Conservation (phyloP, 2,329 filamentous ascomycete species). For the Amauroascus niger region DNA sequence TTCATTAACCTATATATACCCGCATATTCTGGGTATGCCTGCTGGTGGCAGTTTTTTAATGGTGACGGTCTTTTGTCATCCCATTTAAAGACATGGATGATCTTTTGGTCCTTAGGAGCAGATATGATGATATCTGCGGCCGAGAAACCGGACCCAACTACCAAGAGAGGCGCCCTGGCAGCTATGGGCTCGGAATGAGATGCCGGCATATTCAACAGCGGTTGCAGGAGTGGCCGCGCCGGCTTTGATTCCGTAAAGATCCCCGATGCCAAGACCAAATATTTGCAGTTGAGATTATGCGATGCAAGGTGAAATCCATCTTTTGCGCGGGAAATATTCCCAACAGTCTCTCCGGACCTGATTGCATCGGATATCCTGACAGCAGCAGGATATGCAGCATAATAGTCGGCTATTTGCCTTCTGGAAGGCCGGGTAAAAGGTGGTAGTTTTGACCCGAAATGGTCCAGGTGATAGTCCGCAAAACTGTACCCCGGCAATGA, state of each 20-base stretch:
- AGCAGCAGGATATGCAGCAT: conserved; percentile 44
- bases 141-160: conserved; percentile 53
- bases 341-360: conserved; percentile 35
- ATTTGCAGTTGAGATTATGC: conserved; percentile 45
- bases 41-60: conserved; percentile 49
- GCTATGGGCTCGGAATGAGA: conserved; percentile 13
- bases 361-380: conserved; percentile 45
- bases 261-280: conserved; percentile 50
- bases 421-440: conserved; percentile 48
- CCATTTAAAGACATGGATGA: conserved; percentile 55
- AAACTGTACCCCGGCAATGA: conserved; percentile 52
- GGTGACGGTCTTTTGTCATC: conserved; percentile 46
- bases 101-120: conserved; percentile 40
- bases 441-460: conserved; percentile 36
- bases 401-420: conserved; percentile 47
- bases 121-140: conserved; percentile 54
- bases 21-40: conserved; percentile 54
- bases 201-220: conserved; percentile 32
- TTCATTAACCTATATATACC: conserved; percentile 53
- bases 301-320: conserved; percentile 44
- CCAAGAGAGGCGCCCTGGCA: conserved; percentile 39
- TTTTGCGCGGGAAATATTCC: conserved; percentile 36
- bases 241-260: conserved; percentile 48
- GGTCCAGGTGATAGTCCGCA: conserved; percentile 41
- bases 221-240: conserved; percentile 42